Evolutionary conservation across 495 filamentous ascomycete species (phyloP).

Genomic region (Penicillium cosmopolitanum): DNA sequence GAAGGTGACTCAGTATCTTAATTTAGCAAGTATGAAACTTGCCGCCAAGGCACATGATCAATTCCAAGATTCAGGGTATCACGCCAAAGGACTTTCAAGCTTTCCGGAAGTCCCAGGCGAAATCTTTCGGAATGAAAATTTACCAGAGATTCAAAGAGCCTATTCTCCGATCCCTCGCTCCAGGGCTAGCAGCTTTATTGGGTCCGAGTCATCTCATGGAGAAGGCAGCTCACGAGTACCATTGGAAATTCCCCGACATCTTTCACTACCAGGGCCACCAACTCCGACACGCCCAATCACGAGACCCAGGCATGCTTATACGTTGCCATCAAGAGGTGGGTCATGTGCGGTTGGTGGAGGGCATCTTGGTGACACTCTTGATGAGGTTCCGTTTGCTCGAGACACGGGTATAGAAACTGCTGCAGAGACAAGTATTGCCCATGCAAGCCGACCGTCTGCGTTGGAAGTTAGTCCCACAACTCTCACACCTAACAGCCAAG

Average conservation of each 20-base stretch:
- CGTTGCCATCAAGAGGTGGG: slow-evolving; percentile 12
- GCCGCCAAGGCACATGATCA: slow-evolving; percentile 41
- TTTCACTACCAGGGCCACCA: slow-evolving; percentile 12
- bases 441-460: not conserved
- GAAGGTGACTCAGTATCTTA: slow-evolving; percentile 43
- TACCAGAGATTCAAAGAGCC: slow-evolving; percentile 40
- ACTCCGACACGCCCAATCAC: slow-evolving; percentile 4
- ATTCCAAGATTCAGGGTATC: slow-evolving; percentile 52
- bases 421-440: not conserved
- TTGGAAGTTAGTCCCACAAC: not conserved
- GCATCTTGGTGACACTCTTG: not conserved
- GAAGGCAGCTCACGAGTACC: slow-evolving; percentile 20
- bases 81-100: slow-evolving; percentile 40
- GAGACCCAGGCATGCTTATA: slow-evolving; percentile 17
- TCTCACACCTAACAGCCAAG: not conserved
- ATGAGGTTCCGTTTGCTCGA: not conserved
- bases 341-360: not conserved
- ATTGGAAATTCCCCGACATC: slow-evolving; percentile 5
- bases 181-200: slow-evolving; percentile 27
- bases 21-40: slow-evolving; percentile 36
- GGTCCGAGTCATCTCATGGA: slow-evolving; percentile 23
- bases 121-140: slow-evolving; percentile 38
- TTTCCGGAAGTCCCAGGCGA: slow-evolving; percentile 59
- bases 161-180: slow-evolving; percentile 33
- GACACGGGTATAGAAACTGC: not conserved